phyloP scores from a whole-genome alignment of 2,329 filamentous ascomycete species.

The Mycosphaerella sp. region DNA sequence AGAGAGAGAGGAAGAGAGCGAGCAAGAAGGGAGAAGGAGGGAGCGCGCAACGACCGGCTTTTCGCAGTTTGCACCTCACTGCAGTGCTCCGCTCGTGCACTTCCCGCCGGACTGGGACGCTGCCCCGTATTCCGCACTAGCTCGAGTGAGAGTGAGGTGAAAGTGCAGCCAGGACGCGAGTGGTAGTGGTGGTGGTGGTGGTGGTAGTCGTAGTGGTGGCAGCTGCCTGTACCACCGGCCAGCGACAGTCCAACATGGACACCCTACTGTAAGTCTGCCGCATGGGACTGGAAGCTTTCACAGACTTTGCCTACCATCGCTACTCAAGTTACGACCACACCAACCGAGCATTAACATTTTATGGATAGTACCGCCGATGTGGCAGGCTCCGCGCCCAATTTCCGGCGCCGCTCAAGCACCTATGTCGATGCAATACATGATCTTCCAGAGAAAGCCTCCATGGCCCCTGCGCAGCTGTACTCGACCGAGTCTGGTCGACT shows the following conservation, averaged over 20 bases:
- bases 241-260: slow-evolving; percentile 14
- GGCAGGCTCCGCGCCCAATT: slow-evolving; percentile 81
- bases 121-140: neutral
- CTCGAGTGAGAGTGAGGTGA: neutral
- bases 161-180: neutral
- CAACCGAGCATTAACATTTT: slow-evolving; percentile 4
- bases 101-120: neutral
- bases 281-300: neutral
- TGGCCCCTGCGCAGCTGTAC: slow-evolving; percentile 95
- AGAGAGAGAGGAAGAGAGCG: no score
- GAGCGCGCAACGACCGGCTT: no score
- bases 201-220: no score
- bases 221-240: neutral
- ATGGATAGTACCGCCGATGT: slow-evolving; percentile 65
- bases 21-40: no score
- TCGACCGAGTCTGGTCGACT: slow-evolving; percentile 95
- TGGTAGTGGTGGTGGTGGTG: neutral
- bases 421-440: slow-evolving; percentile 98
- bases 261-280: slow-evolving; percentile 21
- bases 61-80: neutral
- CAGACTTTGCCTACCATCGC: neutral
- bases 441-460: slow-evolving; percentile 69
- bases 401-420: slow-evolving; percentile 87
- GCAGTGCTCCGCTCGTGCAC: neutral
- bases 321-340: neutral